Evolutionary conservation across 2,329 filamentous ascomycete genomes (phyloP), one percentile per base, ranked within the genome.

Genomic region (Calonectria leucothoes): DNA sequence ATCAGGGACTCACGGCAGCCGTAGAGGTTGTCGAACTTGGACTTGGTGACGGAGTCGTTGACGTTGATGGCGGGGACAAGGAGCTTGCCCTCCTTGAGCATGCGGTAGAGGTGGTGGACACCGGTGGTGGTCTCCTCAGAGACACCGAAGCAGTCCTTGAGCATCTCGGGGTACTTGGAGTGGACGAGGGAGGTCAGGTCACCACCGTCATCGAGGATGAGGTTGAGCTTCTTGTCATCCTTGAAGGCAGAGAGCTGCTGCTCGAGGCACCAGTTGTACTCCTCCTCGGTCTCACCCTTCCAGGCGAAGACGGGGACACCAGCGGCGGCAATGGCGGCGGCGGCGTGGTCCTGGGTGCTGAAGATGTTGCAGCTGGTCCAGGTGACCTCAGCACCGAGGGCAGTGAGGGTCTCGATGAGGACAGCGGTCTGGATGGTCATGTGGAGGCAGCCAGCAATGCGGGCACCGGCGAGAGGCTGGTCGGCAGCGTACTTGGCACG

Each of bases 351-450:
- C 89, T 98, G 96, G 82, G 96, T 98, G 86, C 94, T 97, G 94
- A 98, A 99, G 88, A 99, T 98, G 93, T 99, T 98, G 94, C 97
- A 99, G 82, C 94, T 97, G 75, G 96, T 94, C 97, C 97, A 98
- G 85, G 97, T 99, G 82, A 98, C 94, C 92, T 98, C 97, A 83
- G 97, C 97, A 89, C 97, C 97, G 83, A 99, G 95, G 81, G 93
- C 90, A 83, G 91, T 94, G 85, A 99, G 93, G 80, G 97, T 99
- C 93, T 99, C 97, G 88, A 99, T 99, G 83, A 99, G 93, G 84
- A 99, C 97, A 82, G 97, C 97, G 79, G 97, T 99, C 91, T 99
- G 97, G 89, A 99, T 98, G 86, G 97, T 98, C 96, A 98, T 98
- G 93, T 98, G 96, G 86, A 98, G 91, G 89, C 97, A 98, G 85